Base-by-base conservation (phyloP, 2,329 filamentous ascomycete species). In the Colletotrichum scovillei region DNA sequence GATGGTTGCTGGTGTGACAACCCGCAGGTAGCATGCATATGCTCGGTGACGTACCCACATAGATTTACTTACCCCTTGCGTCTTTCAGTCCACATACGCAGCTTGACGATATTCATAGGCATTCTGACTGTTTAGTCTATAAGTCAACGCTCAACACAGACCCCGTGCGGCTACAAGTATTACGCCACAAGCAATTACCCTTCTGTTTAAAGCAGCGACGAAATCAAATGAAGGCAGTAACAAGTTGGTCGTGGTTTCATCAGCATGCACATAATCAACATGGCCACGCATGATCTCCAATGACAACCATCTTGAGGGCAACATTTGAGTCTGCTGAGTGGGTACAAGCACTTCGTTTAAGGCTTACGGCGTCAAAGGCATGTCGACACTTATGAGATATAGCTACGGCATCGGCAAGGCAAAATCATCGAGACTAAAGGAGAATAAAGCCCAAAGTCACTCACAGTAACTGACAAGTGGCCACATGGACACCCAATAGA, bases 1-100 rank as follows among this genome's bases (percentile, higher is more conserved):
- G 24, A 9, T 56, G 42, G 53, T 59, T 60, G 66, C 59, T 59
- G 42, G 66, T 63, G 65, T 69, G 66, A 69, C 66, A 22, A 69
- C 12, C 60, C 70, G 24, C 30, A 56, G 53, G 59, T 35, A 26
- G 32, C 70, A 56, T 73, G 70, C 70, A 64, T 69, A 73, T 73
- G 66, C 32, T 38, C 12, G 59, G 55, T 73, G 70, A 73, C 70
- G 70, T 69, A 69, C 56, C 63, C 42, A 49, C 22, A 19, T 14
- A 26, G 14, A 26, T 9, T 19, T 42, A 42, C 38, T 42, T 42
- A 42, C 38, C 62, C 46, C 22, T 55, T 64, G 4, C 30, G n/a
- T 53, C 28, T 19, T 49, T 22, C 42, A 22, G 19, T 22, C 42
- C 9, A 11, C 16, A 49, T 9, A 22, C 7, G n/a, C 19, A 49